Evolutionary conservation across 2,329 filamentous ascomycete species (phyloP), one percentile per base, ranked within the genome.

Genomic region (Cytospora leucostoma): DNA sequence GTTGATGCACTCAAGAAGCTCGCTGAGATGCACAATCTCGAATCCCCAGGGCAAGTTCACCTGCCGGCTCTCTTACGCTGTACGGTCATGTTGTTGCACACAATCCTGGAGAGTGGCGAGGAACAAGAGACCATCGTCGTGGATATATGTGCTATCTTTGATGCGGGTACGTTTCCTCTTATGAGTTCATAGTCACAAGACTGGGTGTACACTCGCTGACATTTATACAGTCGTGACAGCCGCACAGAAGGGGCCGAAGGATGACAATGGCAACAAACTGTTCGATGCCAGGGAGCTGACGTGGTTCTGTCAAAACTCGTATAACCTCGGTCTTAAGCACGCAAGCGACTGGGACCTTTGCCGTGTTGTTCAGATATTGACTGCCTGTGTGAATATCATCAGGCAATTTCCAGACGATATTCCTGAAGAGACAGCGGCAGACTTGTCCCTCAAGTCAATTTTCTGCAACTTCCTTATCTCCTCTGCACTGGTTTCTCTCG

Each of bases 301-400:
- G 68, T 96, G 92, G 92, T 93, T 96, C 72, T 89, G 88, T 44
- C 88, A 88, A 66, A 94, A 91, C 67, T 83, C 89, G 1, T 96
- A 96, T 77, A 96, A 95, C 68, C 74, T 93, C 7, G 88, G 87
- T 0, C 75, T 94, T 5, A 85, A 87, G 65, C 80, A 88, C 67
- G 79, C 81, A 1, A 78, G 83, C 3, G 67, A 63, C 0, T 88
- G 89, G 80, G 73, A 82, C 32, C 79, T 87, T 1, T 72, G 74
- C 7, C 74, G 80, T 56, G 78, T 88, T 0, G 71, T 88, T 4
- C 78, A 83, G 4, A 80, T 96, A 32, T 75, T 88, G 55, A 73
- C 72, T 5, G 77, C 78, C 34, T 88, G 84, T 65, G 75, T 86
- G 40, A 71, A 70, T 0, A 82, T 89, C 37, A 80, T 81, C n/a